phyloP scores from a whole-genome alignment of 2,329 filamentous ascomycete species.

The Nemania diffusa region DNA sequence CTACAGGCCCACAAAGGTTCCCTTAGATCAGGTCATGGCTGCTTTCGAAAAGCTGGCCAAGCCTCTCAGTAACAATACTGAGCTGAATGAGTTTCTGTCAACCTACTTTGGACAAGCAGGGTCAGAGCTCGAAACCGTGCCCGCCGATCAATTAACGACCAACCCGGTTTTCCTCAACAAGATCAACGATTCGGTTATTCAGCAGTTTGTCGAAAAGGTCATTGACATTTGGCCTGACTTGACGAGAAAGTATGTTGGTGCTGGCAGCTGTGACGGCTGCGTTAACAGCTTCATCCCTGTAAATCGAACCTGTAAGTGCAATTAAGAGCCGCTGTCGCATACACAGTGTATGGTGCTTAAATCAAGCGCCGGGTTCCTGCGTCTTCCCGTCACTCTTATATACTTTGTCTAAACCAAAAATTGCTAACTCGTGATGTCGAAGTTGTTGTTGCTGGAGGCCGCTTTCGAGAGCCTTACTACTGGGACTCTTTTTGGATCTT shows the following conservation, averaged over 20 bases:
- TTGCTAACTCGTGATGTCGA: slow-evolving; percentile 15
- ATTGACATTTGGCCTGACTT: slow-evolving; percentile 77
- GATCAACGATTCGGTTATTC: slow-evolving; percentile 67
- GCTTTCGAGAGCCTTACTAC: slow-evolving; percentile 77
- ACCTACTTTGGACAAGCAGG: slow-evolving; percentile 72
- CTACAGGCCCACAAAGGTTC: slow-evolving; percentile 66
- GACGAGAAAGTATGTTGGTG: slow-evolving; percentile 67
- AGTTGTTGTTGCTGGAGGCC: slow-evolving; percentile 75
- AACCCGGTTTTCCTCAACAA: slow-evolving; percentile 67
- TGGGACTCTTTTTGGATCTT: slow-evolving; percentile 78
- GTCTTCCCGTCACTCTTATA: neutral
- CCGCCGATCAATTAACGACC: slow-evolving; percentile 61
- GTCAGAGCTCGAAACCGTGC: slow-evolving; percentile 68
- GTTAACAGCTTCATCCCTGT: slow-evolving; percentile 73
- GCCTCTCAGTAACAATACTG: slow-evolving; percentile 71
- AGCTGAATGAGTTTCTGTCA: slow-evolving; percentile 69
- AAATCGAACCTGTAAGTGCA: slow-evolving; percentile 63
- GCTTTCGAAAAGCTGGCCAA: slow-evolving; percentile 69
- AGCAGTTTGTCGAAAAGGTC: slow-evolving; percentile 70
- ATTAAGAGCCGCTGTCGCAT: neutral
- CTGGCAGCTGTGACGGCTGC: slow-evolving; percentile 66
- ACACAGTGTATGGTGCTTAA: neutral
- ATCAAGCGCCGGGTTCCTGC: too few relatives aligned
- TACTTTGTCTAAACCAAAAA: neutral
- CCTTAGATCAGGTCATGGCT: slow-evolving; percentile 68